Evolutionary conservation across 306 rosid genomes (phyloP), one percentile per base, ranked within the genome.

Genomic region (Casuarina equisetifolia): DNA sequence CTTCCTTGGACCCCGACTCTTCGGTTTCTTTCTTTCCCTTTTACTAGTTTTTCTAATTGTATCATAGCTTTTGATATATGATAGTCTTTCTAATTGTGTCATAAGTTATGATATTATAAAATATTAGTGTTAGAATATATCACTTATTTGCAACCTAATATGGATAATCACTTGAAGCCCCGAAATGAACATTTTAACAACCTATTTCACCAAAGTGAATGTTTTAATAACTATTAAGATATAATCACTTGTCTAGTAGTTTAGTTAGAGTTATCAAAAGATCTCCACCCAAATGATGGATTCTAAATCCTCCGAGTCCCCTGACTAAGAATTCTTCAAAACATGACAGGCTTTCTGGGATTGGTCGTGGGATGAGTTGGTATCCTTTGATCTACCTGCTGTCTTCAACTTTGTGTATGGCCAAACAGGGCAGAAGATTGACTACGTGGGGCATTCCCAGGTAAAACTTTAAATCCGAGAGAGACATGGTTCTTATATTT

Each of bases 301-400:
- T 25, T 25, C 32, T 25, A 25, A 25, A 25, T 25, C 32, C 32
- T 25, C 32, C 32, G 32, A 25, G 32, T 25, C 32, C 32, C 32
- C 32, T 25, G 32, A 25, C 32, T 25, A 25, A 25, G 32, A 25
- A 25, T 25, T 25, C 32, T 25, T 25, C 32, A 25, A 25, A 25
- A 74, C 48, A 32, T 82, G 70, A 38, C 89, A 93, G 98, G 84
- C 72, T 1, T 95, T 61, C 75, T 95, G 97, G 99, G 53, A 91
- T 44, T 95, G 97, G 97, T 88, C 97, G 0, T 95, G 89, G 89
- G 99, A 95, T 71, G 97, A 95, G 75, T 78, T 95, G 17, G 91
- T 81, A 53, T 9, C 74, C 51, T 90, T 82, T 76, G 99, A 95
- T 79, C 85, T 95, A 43, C 99, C 99, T 0, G 97, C 97, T 3